Base-by-base conservation (phyloP, 2,329 filamentous ascomycete species). In the Arthrobotrys conoides region DNA sequence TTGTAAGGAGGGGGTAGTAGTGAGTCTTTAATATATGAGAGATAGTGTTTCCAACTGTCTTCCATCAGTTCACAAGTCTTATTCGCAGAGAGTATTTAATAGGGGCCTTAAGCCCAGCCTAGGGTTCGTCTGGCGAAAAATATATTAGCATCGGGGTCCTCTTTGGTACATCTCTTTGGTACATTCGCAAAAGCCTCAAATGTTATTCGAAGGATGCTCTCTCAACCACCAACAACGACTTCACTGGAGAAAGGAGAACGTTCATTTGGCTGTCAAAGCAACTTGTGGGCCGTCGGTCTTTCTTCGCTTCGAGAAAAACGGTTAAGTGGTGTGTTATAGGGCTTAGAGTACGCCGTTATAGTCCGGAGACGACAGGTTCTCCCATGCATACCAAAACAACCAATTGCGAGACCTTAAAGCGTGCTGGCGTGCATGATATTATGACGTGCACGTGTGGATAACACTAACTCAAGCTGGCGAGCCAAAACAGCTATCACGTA, bases 401-500 rank as follows among this genome's bases (percentile, higher is more conserved):
- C 59, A 72, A 66, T 73, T 38, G 70, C 24, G 57, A 61, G 36
- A 64, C 41, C 49, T 55, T 36, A 48, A 53, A 67, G 12, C 46
- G 49, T n/a, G 30, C 70, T 73, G 18, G 38, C 38, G 10, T 61
- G 61, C 70, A 66, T 67, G 41, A 61, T 36, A n/a, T 30, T 61
- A 67, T 73, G 70, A 67, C 70, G 61, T 73, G 69, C 69, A 72
- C 69, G 69, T 53, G 69, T 41, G 69, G 46, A 51, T 27, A 57
- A 38, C 49, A 65, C 69, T 72, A 72, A 63, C 69, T 66, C 20
- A 16, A 33, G 69, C 61, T 59, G 59, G 69, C 22, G 59, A 72
- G 49, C 61, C 24, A 38, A 72, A 72, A 49, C 48, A 59, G 59
- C 61, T 48, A 64, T 49, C 69, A 38, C 38, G 38, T 55, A 72